phyloP scores from a whole-genome alignment of 768 basidiomycete species.

The Leccinum longicurvipes region DNA sequence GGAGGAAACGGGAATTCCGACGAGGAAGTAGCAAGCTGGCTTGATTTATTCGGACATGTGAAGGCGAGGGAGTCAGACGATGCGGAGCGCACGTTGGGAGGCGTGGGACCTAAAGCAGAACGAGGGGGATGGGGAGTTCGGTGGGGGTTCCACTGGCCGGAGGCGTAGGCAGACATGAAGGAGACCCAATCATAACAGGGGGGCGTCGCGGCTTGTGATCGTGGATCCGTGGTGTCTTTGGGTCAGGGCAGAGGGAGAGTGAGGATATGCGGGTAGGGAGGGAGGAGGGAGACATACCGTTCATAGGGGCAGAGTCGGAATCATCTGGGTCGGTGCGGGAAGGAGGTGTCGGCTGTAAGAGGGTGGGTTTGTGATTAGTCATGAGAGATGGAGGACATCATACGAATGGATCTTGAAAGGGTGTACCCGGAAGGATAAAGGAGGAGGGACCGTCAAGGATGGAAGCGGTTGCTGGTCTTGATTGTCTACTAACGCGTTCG shows the following conservation, averaged over 20 bases:
- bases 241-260: slow-evolving; percentile 20
- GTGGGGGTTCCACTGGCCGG: slow-evolving; percentile 79
- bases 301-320: slow-evolving; percentile 14
- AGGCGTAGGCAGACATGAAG: slow-evolving; percentile 73
- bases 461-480: slow-evolving; percentile 44
- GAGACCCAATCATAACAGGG: slow-evolving; percentile 64
- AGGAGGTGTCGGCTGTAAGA: slow-evolving; percentile 4
- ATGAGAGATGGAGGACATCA: neutral
- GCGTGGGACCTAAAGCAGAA: slow-evolving; percentile 23
- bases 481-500: slow-evolving; percentile 27
- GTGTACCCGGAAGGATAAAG: slow-evolving; percentile 43
- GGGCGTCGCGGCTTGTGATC: slow-evolving; percentile 15
- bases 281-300: slow-evolving; percentile 18
- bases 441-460: slow-evolving; percentile 37
- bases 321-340: slow-evolving; percentile 6
- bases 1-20: slow-evolving; percentile 13
- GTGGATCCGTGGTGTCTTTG: slow-evolving; percentile 7
- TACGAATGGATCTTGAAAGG: slow-evolving; percentile 15
- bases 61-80: slow-evolving; percentile 7
- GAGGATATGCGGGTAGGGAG: slow-evolving; percentile 2
- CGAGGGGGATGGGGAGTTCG: slow-evolving; percentile 60
- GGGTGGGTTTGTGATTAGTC: neutral
- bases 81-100: slow-evolving; percentile 9
- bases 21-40: slow-evolving; percentile 2
- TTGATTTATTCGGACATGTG: slow-evolving; percentile 6